Conservation (phyloP, 768 basidiomycete species). For the Hortiboletus campestris region DNA sequence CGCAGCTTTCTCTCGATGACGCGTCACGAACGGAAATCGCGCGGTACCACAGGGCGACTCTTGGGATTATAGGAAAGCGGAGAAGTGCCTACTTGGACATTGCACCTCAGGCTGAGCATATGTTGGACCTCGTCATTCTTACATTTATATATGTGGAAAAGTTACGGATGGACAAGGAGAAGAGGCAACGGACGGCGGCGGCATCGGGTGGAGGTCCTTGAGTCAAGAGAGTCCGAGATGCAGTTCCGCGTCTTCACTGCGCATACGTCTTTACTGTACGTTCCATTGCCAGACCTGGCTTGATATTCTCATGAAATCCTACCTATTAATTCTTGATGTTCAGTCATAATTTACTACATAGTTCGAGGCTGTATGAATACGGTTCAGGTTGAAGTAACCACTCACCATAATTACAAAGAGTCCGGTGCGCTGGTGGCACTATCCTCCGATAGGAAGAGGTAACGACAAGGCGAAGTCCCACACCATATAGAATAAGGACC, state of each 20-base stretch:
- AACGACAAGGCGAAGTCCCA: background rate
- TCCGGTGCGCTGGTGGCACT: background rate
- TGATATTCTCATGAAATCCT: background rate
- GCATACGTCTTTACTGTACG: background rate
- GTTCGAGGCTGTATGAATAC: background rate
- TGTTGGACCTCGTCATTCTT: constrained; percentile 26
- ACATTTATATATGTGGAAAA: constrained; percentile 34
- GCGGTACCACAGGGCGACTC: constrained; percentile 21
- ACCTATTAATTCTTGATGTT: background rate
- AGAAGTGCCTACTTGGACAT: constrained; percentile 23
- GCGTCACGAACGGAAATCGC: constrained; percentile 12
- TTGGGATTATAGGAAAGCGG: constrained; percentile 26
- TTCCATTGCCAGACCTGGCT: background rate
- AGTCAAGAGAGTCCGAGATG: background rate
- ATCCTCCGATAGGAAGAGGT: background rate
- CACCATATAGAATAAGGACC: background rate
- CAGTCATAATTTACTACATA: too few species aligned
- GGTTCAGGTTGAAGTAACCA: background rate
- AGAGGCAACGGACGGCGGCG: background rate
- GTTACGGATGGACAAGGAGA: constrained; percentile 26
- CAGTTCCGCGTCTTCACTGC: background rate
- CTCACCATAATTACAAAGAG: background rate
- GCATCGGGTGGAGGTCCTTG: constrained; percentile 17
- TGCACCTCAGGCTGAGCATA: constrained; percentile 19
- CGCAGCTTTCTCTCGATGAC: constrained; percentile 23